These are phyloP conservation scores for Diversispora epigaea DNA, from an alignment of 192 early-diverging fungal genomes.

Conservation along the genomic window DNA sequence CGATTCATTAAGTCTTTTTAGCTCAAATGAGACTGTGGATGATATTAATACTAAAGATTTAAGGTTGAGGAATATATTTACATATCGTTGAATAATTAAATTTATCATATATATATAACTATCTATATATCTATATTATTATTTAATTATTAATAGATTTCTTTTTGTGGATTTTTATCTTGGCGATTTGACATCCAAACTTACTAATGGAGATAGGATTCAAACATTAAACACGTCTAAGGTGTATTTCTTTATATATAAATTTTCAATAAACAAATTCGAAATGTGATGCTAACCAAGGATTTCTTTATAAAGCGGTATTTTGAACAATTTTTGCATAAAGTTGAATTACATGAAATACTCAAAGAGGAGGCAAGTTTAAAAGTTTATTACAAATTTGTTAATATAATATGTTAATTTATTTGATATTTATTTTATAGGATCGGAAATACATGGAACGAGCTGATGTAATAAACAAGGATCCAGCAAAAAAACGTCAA, in stretches of 20 bases:
- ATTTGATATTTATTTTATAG: slow-evolving; percentile 37
- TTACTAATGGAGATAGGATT: slow-evolving; percentile 43
- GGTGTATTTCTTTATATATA: slow-evolving; percentile 37
- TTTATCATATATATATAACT: too few species aligned
- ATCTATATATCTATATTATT: too few species aligned
- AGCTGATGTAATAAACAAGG: slow-evolving; percentile 39
- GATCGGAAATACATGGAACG: slow-evolving; percentile 46
- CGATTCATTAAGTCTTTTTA: slow-evolving; percentile 70
- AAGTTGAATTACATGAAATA: slow-evolving; percentile 41
- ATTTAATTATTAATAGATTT: slow-evolving; percentile 40
- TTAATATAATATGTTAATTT: slow-evolving; percentile 35
- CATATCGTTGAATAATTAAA: too few species aligned
- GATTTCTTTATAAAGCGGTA: slow-evolving; percentile 34
- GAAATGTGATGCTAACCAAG: too few species aligned
- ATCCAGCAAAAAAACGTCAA: slow-evolving; percentile 57
- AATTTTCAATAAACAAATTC: too few species aligned
- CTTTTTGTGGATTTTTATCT: slow-evolving; percentile 59
- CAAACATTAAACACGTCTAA: slow-evolving; percentile 49
- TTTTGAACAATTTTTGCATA: slow-evolving; percentile 40
- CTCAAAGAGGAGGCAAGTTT: slow-evolving; percentile 30
- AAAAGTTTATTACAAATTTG: slow-evolving; percentile 34
- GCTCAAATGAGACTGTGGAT: slow-evolving; percentile 82
- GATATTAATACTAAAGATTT: slow-evolving; percentile 85
- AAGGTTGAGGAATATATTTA: slow-evolving; percentile 37
- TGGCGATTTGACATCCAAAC: slow-evolving; percentile 54